These are phyloP conservation scores for Daldinia caldariorum DNA, from an alignment of 495 filamentous ascomycete species.

Conservation along the genomic window DNA sequence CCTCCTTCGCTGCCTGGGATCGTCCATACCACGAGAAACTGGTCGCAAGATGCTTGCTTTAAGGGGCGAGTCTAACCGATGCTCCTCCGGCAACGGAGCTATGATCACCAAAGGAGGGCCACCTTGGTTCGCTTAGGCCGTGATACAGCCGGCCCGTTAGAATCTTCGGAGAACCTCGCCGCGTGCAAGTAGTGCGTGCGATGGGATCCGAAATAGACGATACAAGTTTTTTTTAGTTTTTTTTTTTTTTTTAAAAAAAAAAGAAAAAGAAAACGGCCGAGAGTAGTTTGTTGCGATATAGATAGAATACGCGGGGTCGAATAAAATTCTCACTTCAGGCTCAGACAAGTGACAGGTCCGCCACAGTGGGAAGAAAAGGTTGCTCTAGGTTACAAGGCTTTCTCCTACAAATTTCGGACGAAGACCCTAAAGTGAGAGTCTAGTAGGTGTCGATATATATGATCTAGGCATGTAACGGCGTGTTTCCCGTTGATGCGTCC, in stretches of 20 bases:
- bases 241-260: too few species aligned
- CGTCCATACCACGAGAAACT: constrained; percentile 73
- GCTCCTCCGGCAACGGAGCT: constrained; percentile 67
- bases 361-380: constrained; percentile 26
- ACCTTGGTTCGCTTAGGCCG: constrained; percentile 59
- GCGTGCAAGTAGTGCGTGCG: constrained; percentile 26
- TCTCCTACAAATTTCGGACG: constrained; percentile 29
- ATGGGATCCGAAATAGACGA: constrained; percentile 13
- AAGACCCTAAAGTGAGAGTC: constrained; percentile 33
- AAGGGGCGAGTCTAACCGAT: constrained; percentile 59
- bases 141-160: constrained; percentile 44
- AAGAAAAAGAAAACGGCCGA: background rate
- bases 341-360: constrained; percentile 18
- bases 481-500: constrained; percentile 30
- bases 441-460: constrained; percentile 33
- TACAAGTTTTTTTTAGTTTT: too few species aligned
- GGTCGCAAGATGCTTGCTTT: constrained; percentile 57
- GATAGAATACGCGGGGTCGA: constrained; percentile 25
- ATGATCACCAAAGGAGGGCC: constrained; percentile 66
- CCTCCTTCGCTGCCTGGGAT: constrained; percentile 71
- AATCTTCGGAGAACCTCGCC: constrained; percentile 32
- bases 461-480: constrained; percentile 37
- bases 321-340: constrained; percentile 23
- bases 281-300: constrained; percentile 15
- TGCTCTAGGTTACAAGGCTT: constrained; percentile 30